Base-by-base conservation (phyloP, 2,329 filamentous ascomycete species). In the Lojkania enalia region DNA sequence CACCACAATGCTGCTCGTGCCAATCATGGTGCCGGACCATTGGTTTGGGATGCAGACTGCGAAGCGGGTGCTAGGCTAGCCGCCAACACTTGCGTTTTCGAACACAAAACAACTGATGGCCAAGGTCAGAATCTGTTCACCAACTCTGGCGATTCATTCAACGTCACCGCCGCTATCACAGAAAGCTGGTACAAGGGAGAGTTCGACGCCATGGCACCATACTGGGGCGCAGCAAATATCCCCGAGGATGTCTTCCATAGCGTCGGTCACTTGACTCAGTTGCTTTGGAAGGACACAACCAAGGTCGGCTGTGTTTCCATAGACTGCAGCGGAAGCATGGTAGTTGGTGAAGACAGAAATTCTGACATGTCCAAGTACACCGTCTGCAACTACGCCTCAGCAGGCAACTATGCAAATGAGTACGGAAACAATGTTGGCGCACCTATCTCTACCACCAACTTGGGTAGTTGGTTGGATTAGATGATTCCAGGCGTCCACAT, bases 71-170 rank as follows among this genome's bases (percentile, higher is more conserved):
- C 89, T 48, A 62, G 78, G 20, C 77, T 67, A 23, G 95, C 90
- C 70, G 75, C 79, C 31, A 92, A 91, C 58, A 77, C 74, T 21
- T 96, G 92, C 71, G 74, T 77, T 29, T 96, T 95, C 60, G 76
- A 75, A 29, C 92, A 97, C 46, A 55, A 52, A 39, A 54, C 58
- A 13, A 53, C 57, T 16, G 12, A 49, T 1, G 51, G 48, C 18
- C 92, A 97, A 76, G 94, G 94, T 52, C 94, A 99, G 76, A 99
- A 97, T 80, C 85, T 97, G 47, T 92, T 88, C 63, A 84, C 85
- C 49, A 77, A 85, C 55, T 77, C 81, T 48, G 63, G 71, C 2
- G 67, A 73, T n/a, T 44, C 71, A 69, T 67, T 64, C 48, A 79
- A 84, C 35, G 77, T 88, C 51, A 82, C 83, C 42, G 76, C 80